Evolutionary conservation across 257 asterid species (phyloP).

Genomic region (Fraxinus excelsior): DNA sequence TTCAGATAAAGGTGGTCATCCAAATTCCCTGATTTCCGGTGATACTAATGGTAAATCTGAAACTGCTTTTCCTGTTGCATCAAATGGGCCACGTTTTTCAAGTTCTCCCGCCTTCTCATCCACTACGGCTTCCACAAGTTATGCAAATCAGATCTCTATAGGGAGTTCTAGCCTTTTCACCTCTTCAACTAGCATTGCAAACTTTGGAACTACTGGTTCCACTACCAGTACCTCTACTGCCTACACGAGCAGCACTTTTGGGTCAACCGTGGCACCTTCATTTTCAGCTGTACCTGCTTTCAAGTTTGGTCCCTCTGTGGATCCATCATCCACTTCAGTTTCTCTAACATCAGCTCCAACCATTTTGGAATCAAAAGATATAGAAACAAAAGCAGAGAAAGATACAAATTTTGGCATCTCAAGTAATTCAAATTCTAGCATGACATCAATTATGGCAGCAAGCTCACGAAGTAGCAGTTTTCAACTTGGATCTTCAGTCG

Average conservation of each 20-base stretch:
- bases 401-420: constrained; percentile 36
- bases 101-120: constrained; percentile 35
- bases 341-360: constrained; percentile 33
- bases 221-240: constrained; percentile 29
- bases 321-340: constrained; percentile 30
- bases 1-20: constrained; percentile 31
- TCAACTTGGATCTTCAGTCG: constrained; percentile 36
- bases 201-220: constrained; percentile 27
- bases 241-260: constrained; percentile 36
- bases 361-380: constrained; percentile 33
- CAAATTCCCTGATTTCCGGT: constrained; percentile 36
- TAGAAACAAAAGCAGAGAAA: constrained; percentile 14
- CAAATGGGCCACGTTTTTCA: constrained; percentile 38
- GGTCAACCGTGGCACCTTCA: constrained; percentile 36
- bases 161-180: constrained; percentile 31
- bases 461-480: constrained; percentile 40
- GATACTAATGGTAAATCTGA: constrained; percentile 47
- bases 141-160: constrained; percentile 30
- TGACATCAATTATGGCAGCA: constrained; percentile 36
- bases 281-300: constrained; percentile 29
- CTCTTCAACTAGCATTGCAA: constrained; percentile 37
- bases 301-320: constrained; percentile 43
- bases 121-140: constrained; percentile 30
- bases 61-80: constrained; percentile 25
- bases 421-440: constrained; percentile 6